Evolutionary conservation across 208 protist genomes (phyloP), one percentile per base, ranked within the genome.

Genomic region (Wallacemonas sp.): DNA sequence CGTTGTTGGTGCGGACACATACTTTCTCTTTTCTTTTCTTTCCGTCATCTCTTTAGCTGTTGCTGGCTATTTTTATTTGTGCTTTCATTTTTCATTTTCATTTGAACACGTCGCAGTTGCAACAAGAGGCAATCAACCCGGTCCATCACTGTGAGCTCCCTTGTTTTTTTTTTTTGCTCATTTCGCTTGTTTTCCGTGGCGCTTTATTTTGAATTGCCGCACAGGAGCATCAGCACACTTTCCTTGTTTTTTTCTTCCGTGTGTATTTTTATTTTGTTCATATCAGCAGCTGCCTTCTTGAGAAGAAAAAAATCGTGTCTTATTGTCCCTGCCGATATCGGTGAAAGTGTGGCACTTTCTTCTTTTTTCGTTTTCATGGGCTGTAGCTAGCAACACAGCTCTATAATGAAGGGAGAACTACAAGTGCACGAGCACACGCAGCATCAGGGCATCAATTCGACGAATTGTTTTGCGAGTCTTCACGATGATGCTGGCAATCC

Each of bases 1-100:
- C n/a, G n/a, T 41, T 41, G 36, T 14, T 6, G 6, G 36, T 41
- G 14, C 36, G 19, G 9, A 26, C 9, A 49, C 44, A 5, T 49
- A 9, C 17, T 49, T 62, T 70, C 45, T 75, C 65, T 66, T 31
- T 47, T 39, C 31, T 59, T 59, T 59, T n/a, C n/a, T n/a, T n/a
- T n/a, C n/a, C n/a, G n/a, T n/a, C n/a, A n/a, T n/a, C n/a, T n/a
- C n/a, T n/a, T n/a, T 17, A 11, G 4, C 15, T 24, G 26, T 34
- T 21, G 3, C 12, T 41, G n/a, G 12, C 17, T 14, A 26, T 49
- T 22, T 49, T 19, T 49, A 26, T 49, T 19, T 22, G 5, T 49
- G 17, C 44, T 49, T 49, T 49, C 17, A 5, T 9, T 19, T 49
- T 49, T 49, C 17, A 9, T 5, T 49, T 49, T 49, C 17, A 21